A percentile compares a stretch with the other conserved stretches of the same genome.
phyloP scores from a whole-genome alignment of 345 rosid genomes.

The Euphorbia lathyris region DNA sequence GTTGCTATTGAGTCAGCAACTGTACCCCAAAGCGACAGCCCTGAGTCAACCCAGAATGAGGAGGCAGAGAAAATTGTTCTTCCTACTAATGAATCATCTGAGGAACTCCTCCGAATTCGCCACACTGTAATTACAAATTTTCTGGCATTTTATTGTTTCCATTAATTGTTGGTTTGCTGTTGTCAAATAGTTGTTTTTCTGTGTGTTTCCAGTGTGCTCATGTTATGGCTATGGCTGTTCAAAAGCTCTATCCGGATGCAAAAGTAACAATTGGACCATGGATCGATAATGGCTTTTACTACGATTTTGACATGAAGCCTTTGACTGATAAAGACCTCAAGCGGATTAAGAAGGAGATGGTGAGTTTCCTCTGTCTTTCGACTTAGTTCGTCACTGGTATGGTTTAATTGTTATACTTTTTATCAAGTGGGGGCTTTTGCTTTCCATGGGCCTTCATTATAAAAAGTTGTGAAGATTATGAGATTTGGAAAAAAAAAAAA shows the following conservation, averaged over 20 bases:
- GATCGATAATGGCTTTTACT: conserved; percentile 92
- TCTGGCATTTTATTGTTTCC: neutral
- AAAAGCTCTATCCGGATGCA: conserved; percentile 79
- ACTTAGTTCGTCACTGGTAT: too few relatives aligned
- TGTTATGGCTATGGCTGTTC: conserved; percentile 99
- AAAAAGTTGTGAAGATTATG: conserved; percentile 10
- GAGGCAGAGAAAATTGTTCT: conserved; percentile 44
- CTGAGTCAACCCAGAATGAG: conserved; percentile 23
- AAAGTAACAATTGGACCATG: conserved; percentile 98
- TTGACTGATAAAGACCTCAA: conserved; percentile 84
- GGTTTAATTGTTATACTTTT: too few relatives aligned
- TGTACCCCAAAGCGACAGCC: conserved; percentile 15
- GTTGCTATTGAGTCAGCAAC: conserved; percentile 48
- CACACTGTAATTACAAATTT: conserved; percentile 55
- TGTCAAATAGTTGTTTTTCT: neutral
- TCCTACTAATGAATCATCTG: conserved; percentile 82
- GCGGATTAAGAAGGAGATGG: conserved; percentile 96
- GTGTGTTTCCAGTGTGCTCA: conserved; percentile 70
- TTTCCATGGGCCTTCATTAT: too few relatives aligned
- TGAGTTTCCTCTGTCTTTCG: conserved; percentile 36
- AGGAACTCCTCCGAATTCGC: conserved; percentile 66
- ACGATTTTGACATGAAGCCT: conserved; percentile 92
- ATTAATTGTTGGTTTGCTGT: neutral
- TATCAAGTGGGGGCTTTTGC: too few relatives aligned
- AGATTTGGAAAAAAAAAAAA: conserved; percentile 20